Evolutionary conservation across 257 asterid genomes (phyloP).

Genomic region (Plantago major): DNA sequence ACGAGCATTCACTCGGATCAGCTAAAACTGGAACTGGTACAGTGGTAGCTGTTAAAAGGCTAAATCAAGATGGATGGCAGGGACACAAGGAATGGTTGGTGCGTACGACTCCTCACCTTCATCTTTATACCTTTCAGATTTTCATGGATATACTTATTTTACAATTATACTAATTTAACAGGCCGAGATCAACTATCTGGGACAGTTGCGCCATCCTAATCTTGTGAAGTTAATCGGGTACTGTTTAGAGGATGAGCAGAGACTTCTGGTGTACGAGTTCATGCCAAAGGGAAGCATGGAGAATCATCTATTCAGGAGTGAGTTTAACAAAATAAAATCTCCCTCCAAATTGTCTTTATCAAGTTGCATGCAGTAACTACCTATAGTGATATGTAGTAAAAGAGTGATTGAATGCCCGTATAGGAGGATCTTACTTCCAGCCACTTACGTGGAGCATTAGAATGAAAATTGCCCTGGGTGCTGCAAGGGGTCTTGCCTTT

Average conservation of each 20-base stretch:
- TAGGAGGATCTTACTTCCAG: slow-evolving; percentile 70
- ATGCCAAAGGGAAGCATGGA: slow-evolving; percentile 78
- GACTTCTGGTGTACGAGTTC: slow-evolving; percentile 68
- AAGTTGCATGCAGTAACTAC: background rate
- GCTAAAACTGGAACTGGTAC: slow-evolving; percentile 60
- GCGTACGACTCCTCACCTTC: slow-evolving; percentile 14
- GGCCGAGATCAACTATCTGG: slow-evolving; percentile 69
- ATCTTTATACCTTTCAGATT: background rate
- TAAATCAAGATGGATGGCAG: slow-evolving; percentile 74
- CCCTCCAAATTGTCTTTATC: background rate
- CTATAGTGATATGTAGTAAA: background rate
- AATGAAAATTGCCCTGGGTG: slow-evolving; percentile 64
- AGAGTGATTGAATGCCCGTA: slow-evolving; percentile 9
- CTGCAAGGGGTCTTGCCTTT: slow-evolving; percentile 77
- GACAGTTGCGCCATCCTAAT: slow-evolving; percentile 65
- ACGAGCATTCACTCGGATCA: slow-evolving; percentile 52
- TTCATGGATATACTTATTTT: background rate
- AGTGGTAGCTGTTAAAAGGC: slow-evolving; percentile 70
- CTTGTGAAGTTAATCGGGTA: slow-evolving; percentile 69
- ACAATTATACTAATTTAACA: slow-evolving; percentile 17
- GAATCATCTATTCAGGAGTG: slow-evolving; percentile 68
- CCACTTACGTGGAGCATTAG: slow-evolving; percentile 76
- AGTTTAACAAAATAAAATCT: slow-evolving; percentile 18
- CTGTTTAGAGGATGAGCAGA: slow-evolving; percentile 62
- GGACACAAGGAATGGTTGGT: slow-evolving; percentile 96